Evolutionary conservation across 1,139 yeast genomes (phyloP), one percentile per base, ranked within the genome.

Genomic region (Meyerozyma sp.): DNA sequence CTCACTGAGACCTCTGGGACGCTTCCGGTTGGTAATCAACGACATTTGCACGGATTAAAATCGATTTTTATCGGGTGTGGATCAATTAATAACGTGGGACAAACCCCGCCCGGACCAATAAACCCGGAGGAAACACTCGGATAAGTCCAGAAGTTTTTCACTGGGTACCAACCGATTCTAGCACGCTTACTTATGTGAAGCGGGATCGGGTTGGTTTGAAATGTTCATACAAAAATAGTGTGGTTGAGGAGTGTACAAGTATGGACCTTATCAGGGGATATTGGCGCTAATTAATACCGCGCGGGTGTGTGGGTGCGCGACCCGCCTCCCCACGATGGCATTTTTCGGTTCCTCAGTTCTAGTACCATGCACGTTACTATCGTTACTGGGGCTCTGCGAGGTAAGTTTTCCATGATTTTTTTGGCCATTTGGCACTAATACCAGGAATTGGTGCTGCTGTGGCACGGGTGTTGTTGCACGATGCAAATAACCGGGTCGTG

Each of bases 371-470:
- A 52, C 47, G 78, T 76, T 13, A 58, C 75, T 32, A 70, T 84
- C 39, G 74, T 84, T 20, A 83, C 90, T 2, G 91, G 91, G n/a
- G 87, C 85, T 26, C 81, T 87, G 11, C 72, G 75, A 53, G 70
- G 78, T 66, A 62, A 45, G 74, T 59, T 30, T 21, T 40, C 28
- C n/a, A 10, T 39, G 20, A 43, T 43, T 20, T 41, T 28, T 26
- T 30, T 16, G n/a, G 40, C 32, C 26, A 14, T n/a, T 13, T 46
- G 53, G 54, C 55, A 50, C 42, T 51, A 45, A 28, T 46, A 46
- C 6, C 48, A 70, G 96, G 97, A 2, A 83, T 90, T 57, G 98
- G 97, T 8, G 76, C 73, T 28, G 73, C 91, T 3, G 79, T 85
- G 53, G 89, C 84, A 8, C 72, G 76, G 35, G 58, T 70, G 6